A percentile compares a stretch with the other conserved stretches of the same genome.
These are phyloP conservation scores for Arbutus unedo DNA, from an alignment of 148 eudicot genomes.

Conservation along the genomic window DNA sequence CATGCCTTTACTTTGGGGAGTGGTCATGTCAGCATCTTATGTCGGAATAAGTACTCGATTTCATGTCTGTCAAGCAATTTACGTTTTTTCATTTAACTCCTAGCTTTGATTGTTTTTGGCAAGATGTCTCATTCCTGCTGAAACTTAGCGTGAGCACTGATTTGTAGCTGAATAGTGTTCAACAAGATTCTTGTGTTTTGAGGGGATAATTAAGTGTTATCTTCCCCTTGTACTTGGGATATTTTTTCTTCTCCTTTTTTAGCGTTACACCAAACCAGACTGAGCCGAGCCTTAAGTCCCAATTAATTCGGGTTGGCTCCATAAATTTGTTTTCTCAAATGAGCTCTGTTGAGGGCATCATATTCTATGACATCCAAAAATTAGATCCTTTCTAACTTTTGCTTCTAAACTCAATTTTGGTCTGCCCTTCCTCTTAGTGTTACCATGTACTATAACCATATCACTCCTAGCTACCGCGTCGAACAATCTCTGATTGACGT, in stretches of 20 bases:
- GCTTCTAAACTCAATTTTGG: too few relatives aligned
- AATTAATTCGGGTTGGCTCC: too few relatives aligned
- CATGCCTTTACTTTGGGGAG: not conserved
- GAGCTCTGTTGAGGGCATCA: too few relatives aligned
- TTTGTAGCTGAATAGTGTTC: not conserved
- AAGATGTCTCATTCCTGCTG: not conserved
- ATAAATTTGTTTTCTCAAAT: too few relatives aligned
- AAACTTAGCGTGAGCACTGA: not conserved
- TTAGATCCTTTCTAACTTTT: too few relatives aligned
- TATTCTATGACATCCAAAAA: too few relatives aligned
- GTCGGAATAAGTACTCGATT: not conserved
- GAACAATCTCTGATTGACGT: too few relatives aligned
- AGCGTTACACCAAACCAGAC: too few relatives aligned
- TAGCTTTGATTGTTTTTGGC: not conserved
- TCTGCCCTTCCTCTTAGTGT: too few relatives aligned
- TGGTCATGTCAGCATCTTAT: not conserved
- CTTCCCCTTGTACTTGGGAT: not conserved
- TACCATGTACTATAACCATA: too few relatives aligned
- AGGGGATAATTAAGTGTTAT: not conserved
- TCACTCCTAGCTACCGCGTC: too few relatives aligned
- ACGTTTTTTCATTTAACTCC: not conserved
- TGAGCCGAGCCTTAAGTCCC: too few relatives aligned
- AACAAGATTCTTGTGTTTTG: not conserved
- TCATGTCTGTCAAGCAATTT: not conserved
- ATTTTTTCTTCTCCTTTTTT: not conserved